phyloP scores from a whole-genome alignment of 2,329 filamentous ascomycete genomes.

The Fusarium solani-melongenae region DNA sequence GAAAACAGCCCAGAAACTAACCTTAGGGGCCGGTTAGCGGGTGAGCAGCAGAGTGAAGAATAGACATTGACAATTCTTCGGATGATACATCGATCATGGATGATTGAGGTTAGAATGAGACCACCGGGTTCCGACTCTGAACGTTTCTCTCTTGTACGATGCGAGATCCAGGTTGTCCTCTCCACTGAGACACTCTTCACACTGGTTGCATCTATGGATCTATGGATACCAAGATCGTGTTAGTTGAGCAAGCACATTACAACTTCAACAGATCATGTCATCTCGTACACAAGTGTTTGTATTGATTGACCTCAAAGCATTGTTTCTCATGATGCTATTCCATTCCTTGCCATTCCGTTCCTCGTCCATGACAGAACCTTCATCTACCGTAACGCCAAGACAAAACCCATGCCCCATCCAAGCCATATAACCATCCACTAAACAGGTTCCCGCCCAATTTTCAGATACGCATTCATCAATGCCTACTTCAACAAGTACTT shows the following conservation, averaged over 20 bases:
- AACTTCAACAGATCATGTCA: not conserved
- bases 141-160: no score
- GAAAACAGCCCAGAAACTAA: slow-evolving; percentile 25
- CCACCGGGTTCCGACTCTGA: no score
- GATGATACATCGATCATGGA: no score
- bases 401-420: not conserved
- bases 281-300: not conserved
- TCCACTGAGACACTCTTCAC: no score
- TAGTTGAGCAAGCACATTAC: not conserved
- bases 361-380: not conserved
- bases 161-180: no score
- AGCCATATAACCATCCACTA: not conserved
- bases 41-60: no score
- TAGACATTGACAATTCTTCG: no score
- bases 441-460: not conserved
- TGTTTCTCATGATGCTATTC: not conserved
- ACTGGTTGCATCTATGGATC: no score
- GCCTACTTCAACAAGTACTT: not conserved
- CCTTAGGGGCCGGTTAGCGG: not conserved
- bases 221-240: no score
- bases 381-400: slow-evolving; percentile 4
- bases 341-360: not conserved
- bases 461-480: not conserved
- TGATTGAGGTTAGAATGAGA: no score
- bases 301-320: not conserved